Percentiles rank a stretch among this genome's conserved stretches.
Evolutionary conservation across 2,329 filamentous ascomycete genomes (phyloP).

Genomic region (Talaromyces sp.): DNA sequence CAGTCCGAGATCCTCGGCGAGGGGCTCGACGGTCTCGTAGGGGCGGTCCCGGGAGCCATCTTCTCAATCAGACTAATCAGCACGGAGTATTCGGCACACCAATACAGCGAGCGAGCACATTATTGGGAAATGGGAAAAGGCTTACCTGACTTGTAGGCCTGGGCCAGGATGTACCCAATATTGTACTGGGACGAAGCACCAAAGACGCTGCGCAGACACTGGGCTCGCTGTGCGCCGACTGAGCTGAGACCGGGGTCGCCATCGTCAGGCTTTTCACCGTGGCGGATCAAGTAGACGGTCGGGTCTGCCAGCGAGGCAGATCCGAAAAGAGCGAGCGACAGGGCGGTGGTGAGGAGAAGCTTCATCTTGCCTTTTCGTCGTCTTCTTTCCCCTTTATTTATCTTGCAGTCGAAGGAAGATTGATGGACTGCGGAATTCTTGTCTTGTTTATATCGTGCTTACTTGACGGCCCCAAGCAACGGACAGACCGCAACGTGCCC

Average conservation of each 20-base stretch:
- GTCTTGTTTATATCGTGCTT: neutral
- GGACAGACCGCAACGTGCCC: neutral
- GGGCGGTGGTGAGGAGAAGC: neutral
- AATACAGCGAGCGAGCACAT: neutral
- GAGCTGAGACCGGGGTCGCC: slow-evolving; percentile 48
- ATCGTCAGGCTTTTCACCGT: slow-evolving; percentile 57
- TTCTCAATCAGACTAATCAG: slow-evolving; percentile 8
- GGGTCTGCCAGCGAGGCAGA: slow-evolving; percentile 25
- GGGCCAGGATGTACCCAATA: slow-evolving; percentile 57
- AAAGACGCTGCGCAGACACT: slow-evolving; percentile 58
- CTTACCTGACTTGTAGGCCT: slow-evolving; percentile 45
- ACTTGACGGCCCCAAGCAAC: neutral
- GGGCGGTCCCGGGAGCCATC: slow-evolving; percentile 52
- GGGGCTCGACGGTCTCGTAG: slow-evolving; percentile 53
- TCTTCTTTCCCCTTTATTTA: neutral
- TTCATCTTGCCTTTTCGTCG: slow-evolving; percentile 4
- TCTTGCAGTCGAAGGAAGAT: neutral
- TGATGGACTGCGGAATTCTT: neutral
- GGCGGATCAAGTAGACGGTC: slow-evolving; percentile 60
- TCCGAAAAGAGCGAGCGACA: slow-evolving; percentile 2
- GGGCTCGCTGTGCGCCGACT: slow-evolving; percentile 52
- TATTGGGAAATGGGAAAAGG: slow-evolving; percentile 4
- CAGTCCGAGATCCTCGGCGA: slow-evolving; percentile 54
- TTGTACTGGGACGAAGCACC: slow-evolving; percentile 49
- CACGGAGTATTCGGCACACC: neutral